These are phyloP conservation scores for Chlorella variabilis DNA, from an alignment of 163 green algal species.

Conservation along the genomic window DNA sequence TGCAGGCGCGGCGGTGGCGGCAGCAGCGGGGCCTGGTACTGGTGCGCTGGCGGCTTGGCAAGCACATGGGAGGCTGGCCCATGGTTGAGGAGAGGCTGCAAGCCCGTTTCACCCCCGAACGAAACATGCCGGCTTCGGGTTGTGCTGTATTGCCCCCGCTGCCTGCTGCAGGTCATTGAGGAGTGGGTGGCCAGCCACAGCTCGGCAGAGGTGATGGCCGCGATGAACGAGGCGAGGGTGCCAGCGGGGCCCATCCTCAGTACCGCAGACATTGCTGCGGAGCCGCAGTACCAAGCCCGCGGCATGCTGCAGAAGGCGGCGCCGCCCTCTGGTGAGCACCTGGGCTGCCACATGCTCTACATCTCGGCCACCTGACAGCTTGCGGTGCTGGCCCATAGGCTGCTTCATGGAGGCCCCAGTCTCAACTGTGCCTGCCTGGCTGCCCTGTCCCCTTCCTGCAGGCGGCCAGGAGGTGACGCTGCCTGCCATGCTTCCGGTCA, in stretches of 20 bases:
- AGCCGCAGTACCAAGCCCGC: conserved; percentile 65
- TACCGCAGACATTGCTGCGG: conserved; percentile 67
- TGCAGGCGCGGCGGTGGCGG: no score
- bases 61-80: no score
- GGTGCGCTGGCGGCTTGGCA: no score
- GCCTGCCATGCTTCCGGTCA: conserved; percentile 56
- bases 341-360: background rate
- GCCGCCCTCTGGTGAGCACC: conserved; percentile 53
- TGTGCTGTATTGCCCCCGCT: no score
- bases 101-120: no score
- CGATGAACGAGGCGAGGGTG: conserved; percentile 68
- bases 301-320: conserved; percentile 68
- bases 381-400: no score
- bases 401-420: no score
- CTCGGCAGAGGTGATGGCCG: conserved; percentile 63
- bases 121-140: no score
- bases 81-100: no score
- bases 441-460: no score
- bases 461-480: conserved; percentile 39
- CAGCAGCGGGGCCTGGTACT: no score
- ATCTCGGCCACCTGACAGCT: background rate
- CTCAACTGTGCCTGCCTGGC: no score
- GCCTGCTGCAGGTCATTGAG: conserved; percentile 53
- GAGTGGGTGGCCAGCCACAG: conserved; percentile 52
- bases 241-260: conserved; percentile 79